Conservation (phyloP, 2,329 filamentous ascomycete species). For the Helotiales sp. region DNA sequence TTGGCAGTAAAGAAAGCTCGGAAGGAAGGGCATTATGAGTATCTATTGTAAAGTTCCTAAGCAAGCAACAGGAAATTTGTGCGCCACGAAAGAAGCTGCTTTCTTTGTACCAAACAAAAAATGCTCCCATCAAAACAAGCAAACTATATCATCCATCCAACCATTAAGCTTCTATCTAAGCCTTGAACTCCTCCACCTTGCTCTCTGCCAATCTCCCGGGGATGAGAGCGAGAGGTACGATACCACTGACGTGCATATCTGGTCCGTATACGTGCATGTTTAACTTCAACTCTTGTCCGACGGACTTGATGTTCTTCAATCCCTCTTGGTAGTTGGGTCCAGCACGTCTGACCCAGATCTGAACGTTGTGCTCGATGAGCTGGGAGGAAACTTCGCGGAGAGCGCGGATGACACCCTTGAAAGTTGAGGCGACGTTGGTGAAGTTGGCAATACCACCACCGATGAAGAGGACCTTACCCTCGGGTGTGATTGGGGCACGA, state of each 20-base stretch:
- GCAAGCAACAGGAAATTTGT: conserved; percentile 27
- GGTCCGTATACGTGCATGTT: conserved; percentile 91
- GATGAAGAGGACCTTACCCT: conserved; percentile 99
- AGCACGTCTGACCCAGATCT: conserved; percentile 91
- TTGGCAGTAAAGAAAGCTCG: background rate
- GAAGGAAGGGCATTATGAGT: conserved; percentile 36
- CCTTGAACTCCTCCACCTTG: conserved; percentile 62
- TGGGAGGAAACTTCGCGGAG: conserved; percentile 86
- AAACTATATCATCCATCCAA: conserved; percentile 30
- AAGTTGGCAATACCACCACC: conserved; percentile 99
- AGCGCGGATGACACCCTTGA: conserved; percentile 99
- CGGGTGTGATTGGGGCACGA: conserved; percentile 78
- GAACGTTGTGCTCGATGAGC: conserved; percentile 93
- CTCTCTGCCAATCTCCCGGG: conserved; percentile 68
- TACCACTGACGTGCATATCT: conserved; percentile 90
- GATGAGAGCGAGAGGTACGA: conserved; percentile 87
- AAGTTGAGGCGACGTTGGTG: conserved; percentile 98
- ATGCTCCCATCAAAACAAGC: conserved; percentile 25
- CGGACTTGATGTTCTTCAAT: conserved; percentile 99
- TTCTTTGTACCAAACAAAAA: conserved; percentile 29
- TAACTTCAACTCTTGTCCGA: conserved; percentile 90
- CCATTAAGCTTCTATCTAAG: conserved; percentile 32
- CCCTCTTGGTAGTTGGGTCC: conserved; percentile 99
- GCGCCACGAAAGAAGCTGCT: conserved; percentile 31
- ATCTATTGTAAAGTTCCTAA: conserved; percentile 40